Evolutionary conservation across 75 land plant species (phyloP).

Genomic region (Ceratopteris richardii): DNA sequence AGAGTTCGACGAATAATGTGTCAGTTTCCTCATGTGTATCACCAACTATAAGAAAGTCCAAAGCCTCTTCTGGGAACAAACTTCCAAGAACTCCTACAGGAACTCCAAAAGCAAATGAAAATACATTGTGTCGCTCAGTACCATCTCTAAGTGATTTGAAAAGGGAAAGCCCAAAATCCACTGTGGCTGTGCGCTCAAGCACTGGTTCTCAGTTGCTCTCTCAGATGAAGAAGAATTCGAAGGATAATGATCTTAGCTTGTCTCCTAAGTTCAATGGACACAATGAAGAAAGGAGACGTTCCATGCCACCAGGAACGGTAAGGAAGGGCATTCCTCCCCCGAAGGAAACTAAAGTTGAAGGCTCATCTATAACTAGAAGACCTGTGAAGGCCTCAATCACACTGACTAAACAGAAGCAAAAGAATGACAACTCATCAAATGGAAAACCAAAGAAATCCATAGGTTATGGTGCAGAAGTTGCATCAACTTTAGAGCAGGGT

Average conservation of each 20-base stretch:
- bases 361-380: background rate
- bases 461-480: no score
- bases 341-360: background rate
- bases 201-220: background rate
- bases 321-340: conserved; percentile 2
- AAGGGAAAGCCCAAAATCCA: conserved; percentile 34
- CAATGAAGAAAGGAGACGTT: background rate
- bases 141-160: conserved; percentile 69
- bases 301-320: background rate
- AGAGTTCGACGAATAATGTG: no score
- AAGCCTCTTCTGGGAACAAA: no score
- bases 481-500: no score
- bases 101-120: conserved; percentile 1
- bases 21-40: background rate
- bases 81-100: no score
- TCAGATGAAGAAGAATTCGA: conserved; percentile 1
- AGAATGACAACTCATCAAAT: background rate
- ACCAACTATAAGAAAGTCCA: background rate
- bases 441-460: no score
- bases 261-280: background rate
- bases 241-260: background rate
- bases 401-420: background rate
- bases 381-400: background rate
- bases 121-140: conserved; percentile 23
- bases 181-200: conserved; percentile 9